Conservation (phyloP, 371 early-diverging fungal species). For the Mortierella sp. region DNA sequence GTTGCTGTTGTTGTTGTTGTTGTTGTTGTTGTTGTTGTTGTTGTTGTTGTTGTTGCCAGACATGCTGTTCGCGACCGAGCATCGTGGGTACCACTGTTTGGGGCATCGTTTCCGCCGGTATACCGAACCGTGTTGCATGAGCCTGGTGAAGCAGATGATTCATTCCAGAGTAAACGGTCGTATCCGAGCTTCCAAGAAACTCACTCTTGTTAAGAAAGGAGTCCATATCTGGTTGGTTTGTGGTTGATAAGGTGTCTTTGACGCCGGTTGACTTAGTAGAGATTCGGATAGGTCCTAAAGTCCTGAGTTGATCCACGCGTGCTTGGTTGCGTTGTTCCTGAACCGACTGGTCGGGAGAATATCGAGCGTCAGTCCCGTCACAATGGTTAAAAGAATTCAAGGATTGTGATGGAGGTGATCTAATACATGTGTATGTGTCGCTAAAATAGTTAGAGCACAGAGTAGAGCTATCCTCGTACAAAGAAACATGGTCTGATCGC, state of each 20-base stretch:
- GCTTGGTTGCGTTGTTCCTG: not conserved
- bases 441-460: not conserved
- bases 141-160: slow-evolving; percentile 35
- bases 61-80: not conserved
- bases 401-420: slow-evolving; percentile 24
- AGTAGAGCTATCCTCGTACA: not conserved
- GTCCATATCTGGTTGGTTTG: not conserved
- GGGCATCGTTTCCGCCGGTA: slow-evolving; percentile 18
- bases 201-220: not conserved
- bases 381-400: not conserved
- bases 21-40: slow-evolving; percentile 11
- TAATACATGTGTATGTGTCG: no score
- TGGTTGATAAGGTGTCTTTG: not conserved
- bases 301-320: not conserved
- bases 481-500: not conserved
- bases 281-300: slow-evolving; percentile 26
- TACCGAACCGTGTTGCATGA: slow-evolving; percentile 43
- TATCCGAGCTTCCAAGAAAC: not conserved
- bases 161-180: slow-evolving; percentile 32
- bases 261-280: slow-evolving; percentile 18
- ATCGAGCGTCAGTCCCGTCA: not conserved
- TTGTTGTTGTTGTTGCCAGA: slow-evolving; percentile 15
- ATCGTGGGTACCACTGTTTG: not conserved
- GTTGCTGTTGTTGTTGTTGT: slow-evolving; percentile 10
- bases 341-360: not conserved